Evolutionary conservation across 768 basidiomycete species (phyloP), one percentile per base, ranked within the genome.

Genomic region (Sarcodon sp.): DNA sequence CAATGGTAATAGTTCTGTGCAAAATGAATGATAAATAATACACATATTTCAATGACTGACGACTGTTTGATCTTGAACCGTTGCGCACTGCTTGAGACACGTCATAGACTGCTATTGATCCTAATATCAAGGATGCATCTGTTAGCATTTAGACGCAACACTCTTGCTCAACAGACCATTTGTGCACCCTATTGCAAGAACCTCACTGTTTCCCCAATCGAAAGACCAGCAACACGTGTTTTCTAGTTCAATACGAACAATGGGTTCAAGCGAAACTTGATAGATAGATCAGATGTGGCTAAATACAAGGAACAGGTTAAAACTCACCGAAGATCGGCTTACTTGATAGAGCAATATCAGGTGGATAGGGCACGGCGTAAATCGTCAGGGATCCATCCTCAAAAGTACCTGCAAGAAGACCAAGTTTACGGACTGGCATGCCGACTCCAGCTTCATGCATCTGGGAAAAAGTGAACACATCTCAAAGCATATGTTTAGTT

Each of bases 191-290:
- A 85, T 77, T 0, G 88, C 90, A 6, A 99, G 62, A 9, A 80
- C 56, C 49, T 85, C 81, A 52, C 88, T 87, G 53, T 88, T 90
- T 0, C 80, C 86, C 92, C 92, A 97, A 54, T 96, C 91, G 47
- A 96, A 69, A 12, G 77, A 73, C 74, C 77, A 84, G 58, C 82
- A 84, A n/a, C 71, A 67, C 0, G 87, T 75, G 38, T 89, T 86
- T 47, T 83, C 80, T 2, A 89, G 64, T 54, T 86, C 78, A 1
- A 97, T 75, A 8, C 78, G 75, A 6, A 93, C 45, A 3, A 85
- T 57, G 0, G 92, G 88, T 43, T 81, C 68, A 0, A 83, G 47
- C 47, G 67, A 70, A 8, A 86, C 83, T 87, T 47, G 12, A 49
- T 33, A 49, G 52, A 41, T 10, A 31, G 35, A 36, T 18, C 12